Base-by-base conservation (phyloP, 768 basidiomycete genomes). In the Agaricus sinodeliciosus region DNA sequence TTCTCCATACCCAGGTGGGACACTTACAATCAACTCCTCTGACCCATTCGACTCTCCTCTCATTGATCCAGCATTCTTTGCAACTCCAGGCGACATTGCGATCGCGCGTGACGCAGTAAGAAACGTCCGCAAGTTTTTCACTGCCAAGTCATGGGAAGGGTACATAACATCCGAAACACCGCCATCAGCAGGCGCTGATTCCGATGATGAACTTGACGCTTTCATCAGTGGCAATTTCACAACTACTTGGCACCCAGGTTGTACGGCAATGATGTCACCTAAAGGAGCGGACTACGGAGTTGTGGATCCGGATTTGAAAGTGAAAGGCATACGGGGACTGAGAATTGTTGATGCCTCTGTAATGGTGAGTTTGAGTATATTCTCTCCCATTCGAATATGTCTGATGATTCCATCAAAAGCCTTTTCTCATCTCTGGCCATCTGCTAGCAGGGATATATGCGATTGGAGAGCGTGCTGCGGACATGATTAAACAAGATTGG, bases 51-150 rank as follows among this genome's bases (percentile, higher is more conserved):
- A 46, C 9, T 40, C 39, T 3, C 57, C 57, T 0, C 28, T 53
- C 3, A 58, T 60, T 28, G 48, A 58, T 41, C 45, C 52, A 9
- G 50, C 22, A 0, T 44, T 55, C n/a, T 22, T 58, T 16, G 44
- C 50, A 7, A n/a, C 43, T 11, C 42, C 31, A 2, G 43, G 60
- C 44, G 67, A 68, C 49, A 47, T 62, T 16, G 27, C 43, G 12
- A 51, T 60, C 12, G 57, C 67, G 44, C 55, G 56, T 5, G 51
- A 57, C 28, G 58, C 37, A 15, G 36, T 57, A 11, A 8, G 40
- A 16, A 16, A 7, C 13, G 9, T 43, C 9, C 25, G 48, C 6
- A 12, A 36, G 6, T 57, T 56, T 47, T 36, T 3, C 3, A 3
- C 48, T 16, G 52, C 58, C 0, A 31, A 40, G 15, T 49, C 52